These are phyloP conservation scores for Monosporascus sp. DNA, from an alignment of 2,329 filamentous ascomycete species.

Conservation along the genomic window DNA sequence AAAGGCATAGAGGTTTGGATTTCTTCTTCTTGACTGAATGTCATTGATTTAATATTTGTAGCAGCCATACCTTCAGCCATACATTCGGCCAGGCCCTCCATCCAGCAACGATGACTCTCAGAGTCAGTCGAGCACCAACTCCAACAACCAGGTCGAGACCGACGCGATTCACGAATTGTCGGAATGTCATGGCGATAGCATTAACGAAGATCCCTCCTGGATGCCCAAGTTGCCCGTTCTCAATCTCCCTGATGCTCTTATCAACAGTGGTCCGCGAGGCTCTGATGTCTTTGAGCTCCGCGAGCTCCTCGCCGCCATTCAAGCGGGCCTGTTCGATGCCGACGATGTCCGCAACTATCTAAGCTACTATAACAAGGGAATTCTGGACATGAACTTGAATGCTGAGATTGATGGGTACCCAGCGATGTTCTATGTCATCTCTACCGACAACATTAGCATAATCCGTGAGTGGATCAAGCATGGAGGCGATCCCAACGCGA, in stretches of 20 bases:
- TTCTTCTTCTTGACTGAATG: not conserved
- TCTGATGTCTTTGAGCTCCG: constrained; percentile 1
- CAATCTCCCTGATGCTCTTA: not conserved
- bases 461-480: constrained; percentile 12
- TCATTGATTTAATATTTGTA: not conserved
- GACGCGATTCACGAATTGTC: not conserved
- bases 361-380: constrained; percentile 1
- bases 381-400: constrained; percentile 5
- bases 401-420: constrained; percentile 7
- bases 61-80: not conserved
- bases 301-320: constrained; percentile 6
- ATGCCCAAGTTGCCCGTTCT: constrained; percentile 6
- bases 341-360: constrained; percentile 18
- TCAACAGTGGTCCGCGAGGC: not conserved
- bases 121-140: not conserved
- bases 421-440: constrained; percentile 14
- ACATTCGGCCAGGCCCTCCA: constrained; percentile 3
- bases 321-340: constrained; percentile 1
- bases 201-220: constrained; percentile 1
- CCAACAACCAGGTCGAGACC: not conserved
- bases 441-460: constrained; percentile 5
- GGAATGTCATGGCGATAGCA: not conserved
- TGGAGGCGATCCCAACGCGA: constrained; percentile 12
- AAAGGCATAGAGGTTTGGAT: constrained; percentile 4
- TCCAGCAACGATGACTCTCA: not conserved